Evolutionary conservation across 2,329 filamentous ascomycete species (phyloP), one percentile per base, ranked within the genome.

Genomic region (Arthrocladium fulminans): DNA sequence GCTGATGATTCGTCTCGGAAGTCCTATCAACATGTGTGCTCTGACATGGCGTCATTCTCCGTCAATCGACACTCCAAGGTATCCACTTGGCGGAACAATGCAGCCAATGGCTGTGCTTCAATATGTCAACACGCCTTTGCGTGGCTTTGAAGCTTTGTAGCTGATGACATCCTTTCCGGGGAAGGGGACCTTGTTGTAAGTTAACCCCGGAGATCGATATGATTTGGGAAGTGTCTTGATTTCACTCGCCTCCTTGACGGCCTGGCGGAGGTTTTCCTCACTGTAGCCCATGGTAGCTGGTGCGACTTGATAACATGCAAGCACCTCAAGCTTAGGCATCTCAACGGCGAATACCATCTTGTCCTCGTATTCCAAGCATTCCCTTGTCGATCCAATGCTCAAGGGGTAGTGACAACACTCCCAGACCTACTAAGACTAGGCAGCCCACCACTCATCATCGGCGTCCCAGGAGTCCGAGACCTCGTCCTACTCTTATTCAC

Each of bases 401-500:
- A 44, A 12, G 41, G 41, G 12, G 41, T 44, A 12, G 41, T 32
- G 5, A 34, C 41, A 2, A 44, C 29, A 25, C 41, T 44, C 9
- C 25, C 25, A 8, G 13, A 15, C 19, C 41, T 23, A 34, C 39
- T 22, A 13, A 25, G 12, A n/a, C 7, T 23, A 2, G 29, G 13
- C 23, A 46, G 29, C 8, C 50, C 55, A 20, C 55, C 56, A 39
- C 51, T 55, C 56, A 57, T 57, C 40, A 54, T 30, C 13, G 45
- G 25, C n/a, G 25, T 39, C 35, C 38, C 15, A 1, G 47, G 51
- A n/a, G 39, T 47, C 43, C 37, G 39, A 47, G 39, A 38, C n/a
- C 39, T 12, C n/a, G 37, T 20, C 24, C 45, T 17, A 67, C 49
- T 54, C 61, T 57, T 56, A 15, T 47, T 15, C 19, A 51, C 29